Evolutionary conservation across 2,329 filamentous ascomycete genomes (phyloP).

Genomic region (Fusarium multiceps): DNA sequence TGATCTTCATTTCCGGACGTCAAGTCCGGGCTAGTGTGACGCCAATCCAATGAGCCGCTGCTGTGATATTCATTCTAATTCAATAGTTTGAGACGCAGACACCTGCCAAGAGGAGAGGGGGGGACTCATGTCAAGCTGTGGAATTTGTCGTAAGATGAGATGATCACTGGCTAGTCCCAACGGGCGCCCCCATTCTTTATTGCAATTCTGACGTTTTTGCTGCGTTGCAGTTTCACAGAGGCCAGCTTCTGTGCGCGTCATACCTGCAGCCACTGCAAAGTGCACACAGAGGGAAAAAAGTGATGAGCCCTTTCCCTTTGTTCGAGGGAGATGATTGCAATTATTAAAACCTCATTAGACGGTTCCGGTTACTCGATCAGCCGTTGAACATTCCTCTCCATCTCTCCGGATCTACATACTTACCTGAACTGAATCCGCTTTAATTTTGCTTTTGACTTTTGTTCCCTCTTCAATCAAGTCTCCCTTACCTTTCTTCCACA

Average conservation of each 20-base stretch:
- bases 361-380: background rate
- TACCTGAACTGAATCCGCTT: background rate
- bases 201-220: constrained; percentile 7
- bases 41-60: constrained; percentile 1
- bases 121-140: constrained; percentile 6
- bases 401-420: background rate
- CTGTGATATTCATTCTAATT: background rate
- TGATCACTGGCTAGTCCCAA: background rate
- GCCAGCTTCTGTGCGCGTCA: constrained; percentile 17
- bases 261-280: constrained; percentile 17
- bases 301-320: background rate
- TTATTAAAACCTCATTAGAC: background rate
- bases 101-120: constrained; percentile 3
- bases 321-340: background rate
- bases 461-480: background rate
- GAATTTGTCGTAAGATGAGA: background rate
- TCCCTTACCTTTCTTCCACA: background rate
- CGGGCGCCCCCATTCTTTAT: background rate
- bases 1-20: constrained; percentile 22
- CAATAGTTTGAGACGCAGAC: background rate
- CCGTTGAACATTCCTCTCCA: constrained; percentile 7
- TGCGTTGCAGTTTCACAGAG: constrained; percentile 2
- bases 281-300: background rate
- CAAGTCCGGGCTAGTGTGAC: constrained; percentile 6
- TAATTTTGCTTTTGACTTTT: background rate